Percentiles rank a stretch among this genome's conserved stretches.
These are phyloP conservation scores for Solanum hybrid DNA, from an alignment of 305 asterid species.

Conservation along the genomic window DNA sequence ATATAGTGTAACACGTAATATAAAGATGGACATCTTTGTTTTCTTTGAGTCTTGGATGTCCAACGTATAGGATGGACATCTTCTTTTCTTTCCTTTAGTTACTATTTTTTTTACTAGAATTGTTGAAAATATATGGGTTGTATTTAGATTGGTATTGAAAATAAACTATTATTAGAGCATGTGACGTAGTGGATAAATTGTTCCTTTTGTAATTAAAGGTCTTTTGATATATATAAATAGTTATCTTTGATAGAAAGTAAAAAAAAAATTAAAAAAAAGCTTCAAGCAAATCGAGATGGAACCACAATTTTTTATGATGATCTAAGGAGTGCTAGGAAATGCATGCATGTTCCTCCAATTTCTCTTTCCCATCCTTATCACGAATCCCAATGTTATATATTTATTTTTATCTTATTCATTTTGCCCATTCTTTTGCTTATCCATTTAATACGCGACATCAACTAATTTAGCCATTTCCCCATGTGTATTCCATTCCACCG, in stretches of 20 bases:
- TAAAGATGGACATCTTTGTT: neutral
- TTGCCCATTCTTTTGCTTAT: slow-evolving; percentile 7
- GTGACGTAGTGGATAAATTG: neutral
- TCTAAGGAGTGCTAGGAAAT: neutral
- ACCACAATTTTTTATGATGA: neutral
- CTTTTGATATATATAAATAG: too few species aligned
- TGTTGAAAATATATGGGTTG: too few species aligned
- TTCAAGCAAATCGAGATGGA: too few species aligned
- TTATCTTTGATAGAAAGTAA: too few species aligned
- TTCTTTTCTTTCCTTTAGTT: neutral
- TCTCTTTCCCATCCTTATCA: slow-evolving; percentile 5
- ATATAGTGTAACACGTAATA: neutral
- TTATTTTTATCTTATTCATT: neutral
- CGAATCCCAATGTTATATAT: neutral
- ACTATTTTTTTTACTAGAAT: too few species aligned
- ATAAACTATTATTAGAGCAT: too few species aligned
- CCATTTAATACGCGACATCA: neutral
- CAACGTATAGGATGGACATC: neutral
- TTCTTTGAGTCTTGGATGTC: neutral
- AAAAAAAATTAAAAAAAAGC: too few species aligned
- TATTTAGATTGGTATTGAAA: too few species aligned
- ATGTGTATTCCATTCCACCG: neutral
- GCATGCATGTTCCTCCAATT: neutral
- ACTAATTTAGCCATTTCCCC: neutral
- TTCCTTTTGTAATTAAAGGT: too few species aligned